Percentiles rank a stretch among this genome's conserved stretches.
Evolutionary conservation across 768 basidiomycete species (phyloP).

Genomic region (Grammothele lineata): DNA sequence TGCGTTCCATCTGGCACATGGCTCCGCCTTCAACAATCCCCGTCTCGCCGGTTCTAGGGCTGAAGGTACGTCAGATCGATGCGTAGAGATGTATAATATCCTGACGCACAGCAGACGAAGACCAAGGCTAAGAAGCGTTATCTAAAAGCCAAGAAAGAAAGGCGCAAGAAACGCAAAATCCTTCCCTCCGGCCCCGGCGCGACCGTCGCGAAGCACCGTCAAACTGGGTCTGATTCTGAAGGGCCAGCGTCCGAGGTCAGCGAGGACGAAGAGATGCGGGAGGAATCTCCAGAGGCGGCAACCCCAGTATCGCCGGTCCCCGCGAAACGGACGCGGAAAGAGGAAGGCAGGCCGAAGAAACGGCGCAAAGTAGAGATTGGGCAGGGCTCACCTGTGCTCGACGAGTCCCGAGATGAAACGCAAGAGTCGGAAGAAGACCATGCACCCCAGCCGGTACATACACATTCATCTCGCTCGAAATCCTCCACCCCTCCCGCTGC

Average conservation of each 20-base stretch:
- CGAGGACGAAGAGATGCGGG: neutral
- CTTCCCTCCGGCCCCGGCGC: neutral
- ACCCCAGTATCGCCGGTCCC: neutral
- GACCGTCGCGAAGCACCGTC: neutral
- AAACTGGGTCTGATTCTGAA: neutral
- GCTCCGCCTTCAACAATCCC: too few species aligned
- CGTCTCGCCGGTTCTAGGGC: too few species aligned
- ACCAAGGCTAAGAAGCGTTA: slow-evolving; percentile 73
- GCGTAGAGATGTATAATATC: too few species aligned
- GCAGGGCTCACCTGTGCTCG: neutral
- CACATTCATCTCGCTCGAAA: neutral
- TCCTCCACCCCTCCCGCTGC: slow-evolving; percentile 29
- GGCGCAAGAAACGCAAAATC: slow-evolving; percentile 48
- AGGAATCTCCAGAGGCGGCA: slow-evolving; percentile 14
- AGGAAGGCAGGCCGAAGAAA: slow-evolving; percentile 39
- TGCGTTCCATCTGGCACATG: too few species aligned
- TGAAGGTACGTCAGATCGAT: too few species aligned
- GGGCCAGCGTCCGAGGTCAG: neutral
- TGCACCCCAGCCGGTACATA: neutral
- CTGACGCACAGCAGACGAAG: slow-evolving; percentile 37
- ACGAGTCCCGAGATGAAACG: neutral
- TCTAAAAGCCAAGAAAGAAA: slow-evolving; percentile 65
- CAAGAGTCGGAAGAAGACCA: neutral
- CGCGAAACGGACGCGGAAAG: slow-evolving; percentile 4
- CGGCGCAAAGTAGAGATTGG: slow-evolving; percentile 34